Evolutionary conservation across 352 stramenopile species (phyloP).

Genomic region (Globisporangium nunn): DNA sequence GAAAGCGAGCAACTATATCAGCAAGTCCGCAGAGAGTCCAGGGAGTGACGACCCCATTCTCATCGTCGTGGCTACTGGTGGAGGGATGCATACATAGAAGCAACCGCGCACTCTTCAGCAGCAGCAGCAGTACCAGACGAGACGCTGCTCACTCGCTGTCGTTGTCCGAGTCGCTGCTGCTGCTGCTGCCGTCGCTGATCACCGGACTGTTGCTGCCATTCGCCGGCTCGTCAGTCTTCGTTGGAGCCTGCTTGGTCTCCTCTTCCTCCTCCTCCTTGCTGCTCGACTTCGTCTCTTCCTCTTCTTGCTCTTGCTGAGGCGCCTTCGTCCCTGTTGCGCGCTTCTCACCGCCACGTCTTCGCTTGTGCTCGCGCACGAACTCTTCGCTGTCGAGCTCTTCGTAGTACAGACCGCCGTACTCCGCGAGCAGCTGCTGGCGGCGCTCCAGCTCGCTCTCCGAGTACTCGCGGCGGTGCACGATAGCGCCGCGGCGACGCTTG

Average conservation of each 20-base stretch:
- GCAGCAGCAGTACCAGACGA: neutral
- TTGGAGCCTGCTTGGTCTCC: conserved; percentile 1
- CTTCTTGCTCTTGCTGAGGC: conserved; percentile 7
- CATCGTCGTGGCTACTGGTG: too few species aligned
- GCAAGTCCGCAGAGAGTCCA: neutral
- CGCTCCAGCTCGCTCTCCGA: conserved; percentile 58
- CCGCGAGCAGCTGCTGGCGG: conserved; percentile 49
- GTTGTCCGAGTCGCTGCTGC: conserved; percentile 40
- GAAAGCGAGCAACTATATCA: neutral
- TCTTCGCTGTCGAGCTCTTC: conserved; percentile 61
- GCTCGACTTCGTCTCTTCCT: conserved; percentile 43
- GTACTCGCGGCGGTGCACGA: conserved; percentile 70
- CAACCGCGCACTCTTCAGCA: neutral
- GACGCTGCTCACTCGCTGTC: conserved; percentile 38
- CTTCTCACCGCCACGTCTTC: conserved; percentile 30
- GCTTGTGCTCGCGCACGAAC: conserved; percentile 55
- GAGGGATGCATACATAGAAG: too few species aligned
- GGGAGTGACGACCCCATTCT: too few species aligned
- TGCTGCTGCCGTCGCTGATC: conserved; percentile 35
- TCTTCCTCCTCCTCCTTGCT: conserved; percentile 9
- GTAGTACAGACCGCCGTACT: conserved; percentile 61
- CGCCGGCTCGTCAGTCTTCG: conserved; percentile 3
- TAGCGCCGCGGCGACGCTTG: conserved; percentile 68
- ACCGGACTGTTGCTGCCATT: conserved; percentile 50
- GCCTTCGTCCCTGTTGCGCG: conserved; percentile 2